Percentiles rank a stretch among this genome's conserved stretches.
Conservation (phyloP, 2,329 filamentous ascomycete species). For the Ophiostoma sp. region DNA sequence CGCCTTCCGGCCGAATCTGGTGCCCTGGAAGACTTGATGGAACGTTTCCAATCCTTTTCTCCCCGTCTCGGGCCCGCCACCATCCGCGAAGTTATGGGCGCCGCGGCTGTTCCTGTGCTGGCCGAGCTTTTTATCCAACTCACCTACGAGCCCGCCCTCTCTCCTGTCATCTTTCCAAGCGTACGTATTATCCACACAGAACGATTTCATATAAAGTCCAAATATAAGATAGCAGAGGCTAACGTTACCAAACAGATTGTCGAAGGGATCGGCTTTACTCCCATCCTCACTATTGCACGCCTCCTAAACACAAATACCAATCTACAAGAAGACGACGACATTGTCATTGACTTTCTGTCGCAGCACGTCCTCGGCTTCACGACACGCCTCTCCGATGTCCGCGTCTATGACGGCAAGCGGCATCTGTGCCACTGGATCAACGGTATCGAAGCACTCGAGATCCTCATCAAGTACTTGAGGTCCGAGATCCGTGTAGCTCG, state of each 20-base stretch:
- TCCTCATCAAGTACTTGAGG: slow-evolving; percentile 78
- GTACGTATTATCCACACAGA: slow-evolving; percentile 7
- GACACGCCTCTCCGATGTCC: slow-evolving; percentile 72
- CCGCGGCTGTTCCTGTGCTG: slow-evolving; percentile 26
- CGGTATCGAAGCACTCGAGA: slow-evolving; percentile 74
- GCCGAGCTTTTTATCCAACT: slow-evolving; percentile 30
- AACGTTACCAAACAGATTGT: neutral
- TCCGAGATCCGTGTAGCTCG: slow-evolving; percentile 74
- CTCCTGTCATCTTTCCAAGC: slow-evolving; percentile 23
- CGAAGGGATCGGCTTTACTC: slow-evolving; percentile 25
- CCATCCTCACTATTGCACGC: slow-evolving; percentile 29
- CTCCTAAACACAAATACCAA: slow-evolving; percentile 34
- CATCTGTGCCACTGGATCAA: slow-evolving; percentile 31
- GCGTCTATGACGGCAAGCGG: slow-evolving; percentile 25
- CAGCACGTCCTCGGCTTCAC: slow-evolving; percentile 84
- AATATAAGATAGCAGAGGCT: neutral
- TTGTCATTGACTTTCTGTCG: slow-evolving; percentile 74
- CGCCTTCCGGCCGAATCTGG: slow-evolving; percentile 24
- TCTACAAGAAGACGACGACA: slow-evolving; percentile 47
- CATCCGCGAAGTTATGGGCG: slow-evolving; percentile 30
- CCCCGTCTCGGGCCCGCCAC: slow-evolving; percentile 24
- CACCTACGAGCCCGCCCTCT: slow-evolving; percentile 17
- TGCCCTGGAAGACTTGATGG: slow-evolving; percentile 29
- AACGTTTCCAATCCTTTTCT: slow-evolving; percentile 26
- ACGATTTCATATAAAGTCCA: neutral